Conservation (phyloP, 2,329 filamentous ascomycete species). For the Ascomycota sp. region DNA sequence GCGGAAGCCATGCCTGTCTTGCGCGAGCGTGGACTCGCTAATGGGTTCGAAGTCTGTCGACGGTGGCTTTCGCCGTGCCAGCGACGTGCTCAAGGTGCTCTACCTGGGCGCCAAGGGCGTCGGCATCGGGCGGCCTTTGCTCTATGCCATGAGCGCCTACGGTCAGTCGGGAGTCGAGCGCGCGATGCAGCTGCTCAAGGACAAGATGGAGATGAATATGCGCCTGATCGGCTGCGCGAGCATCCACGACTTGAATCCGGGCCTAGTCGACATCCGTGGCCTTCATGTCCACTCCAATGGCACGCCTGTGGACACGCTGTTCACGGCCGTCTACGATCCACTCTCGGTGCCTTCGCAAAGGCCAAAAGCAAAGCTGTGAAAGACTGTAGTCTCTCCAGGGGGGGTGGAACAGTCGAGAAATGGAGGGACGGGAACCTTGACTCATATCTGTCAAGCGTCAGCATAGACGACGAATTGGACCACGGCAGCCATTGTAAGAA, state of each 20-base stretch:
- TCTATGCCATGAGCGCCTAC: conserved; percentile 92
- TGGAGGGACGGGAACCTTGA: no score
- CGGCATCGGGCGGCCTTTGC: conserved; percentile 82
- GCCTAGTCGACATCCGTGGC: conserved; percentile 58
- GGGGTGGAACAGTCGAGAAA: no score
- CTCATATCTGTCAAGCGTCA: no score
- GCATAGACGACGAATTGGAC: no score
- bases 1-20: conserved; percentile 85
- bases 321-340: conserved; percentile 30
- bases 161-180: conserved; percentile 72
- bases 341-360: conserved; percentile 30
- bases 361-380: conserved; percentile 29
- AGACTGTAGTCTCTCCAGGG: no score
- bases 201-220: conserved; percentile 99
- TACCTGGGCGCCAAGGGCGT: conserved; percentile 84
- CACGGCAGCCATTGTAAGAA: no score
- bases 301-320: conserved; percentile 27
- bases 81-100: conserved; percentile 87
- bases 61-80: conserved; percentile 73
- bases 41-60: conserved; percentile 80
- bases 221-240: conserved; percentile 63
- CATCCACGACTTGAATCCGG: conserved; percentile 60
- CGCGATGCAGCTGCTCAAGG: conserved; percentile 80
- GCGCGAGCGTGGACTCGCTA: conserved; percentile 44
- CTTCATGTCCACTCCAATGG: conserved; percentile 32